These are phyloP conservation scores for Psilocybe azurescens DNA, from an alignment of 768 basidiomycete genomes.

Conservation along the genomic window DNA sequence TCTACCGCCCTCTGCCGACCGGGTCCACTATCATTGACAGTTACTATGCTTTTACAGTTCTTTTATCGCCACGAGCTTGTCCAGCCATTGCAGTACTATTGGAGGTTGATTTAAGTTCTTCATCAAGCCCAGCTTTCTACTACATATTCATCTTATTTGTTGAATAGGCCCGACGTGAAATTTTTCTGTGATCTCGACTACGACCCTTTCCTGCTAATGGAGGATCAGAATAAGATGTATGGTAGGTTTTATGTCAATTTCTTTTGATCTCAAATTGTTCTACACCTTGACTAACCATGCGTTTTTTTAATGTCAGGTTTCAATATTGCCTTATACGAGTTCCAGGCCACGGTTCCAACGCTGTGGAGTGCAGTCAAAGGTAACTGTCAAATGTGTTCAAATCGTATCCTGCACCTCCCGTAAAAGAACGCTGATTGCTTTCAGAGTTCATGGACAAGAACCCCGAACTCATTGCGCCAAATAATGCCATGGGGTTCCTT, in stretches of 20 bases:
- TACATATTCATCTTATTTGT: slow-evolving; percentile 1
- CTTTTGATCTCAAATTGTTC: background rate
- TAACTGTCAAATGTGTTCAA: slow-evolving; percentile 30
- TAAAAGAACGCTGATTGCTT: background rate
- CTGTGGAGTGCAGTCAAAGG: slow-evolving; percentile 83
- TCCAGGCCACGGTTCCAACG: slow-evolving; percentile 83
- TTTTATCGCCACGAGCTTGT: slow-evolving; percentile 87
- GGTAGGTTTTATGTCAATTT: slow-evolving; percentile 45
- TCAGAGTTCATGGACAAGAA: slow-evolving; percentile 74
- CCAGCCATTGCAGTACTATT: slow-evolving; percentile 85
- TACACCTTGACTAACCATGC: background rate
- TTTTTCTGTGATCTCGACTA: slow-evolving; percentile 88
- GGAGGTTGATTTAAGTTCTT: slow-evolving; percentile 70
- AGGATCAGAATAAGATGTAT: slow-evolving; percentile 84
- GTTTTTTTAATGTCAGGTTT: slow-evolving; percentile 53
- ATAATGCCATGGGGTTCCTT: slow-evolving; percentile 83
- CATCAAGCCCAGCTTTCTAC: slow-evolving; percentile 49
- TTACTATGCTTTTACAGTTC: slow-evolving; percentile 50
- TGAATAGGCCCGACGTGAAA: slow-evolving; percentile 78
- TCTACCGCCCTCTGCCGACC: background rate
- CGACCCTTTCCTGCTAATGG: slow-evolving; percentile 90
- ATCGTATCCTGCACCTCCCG: background rate
- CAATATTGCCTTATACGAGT: slow-evolving; percentile 84
- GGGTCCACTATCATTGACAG: background rate
- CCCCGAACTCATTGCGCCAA: slow-evolving; percentile 60